phyloP scores from a whole-genome alignment of 2,329 filamentous ascomycete species.

The Hirsutella minnesotensis region DNA sequence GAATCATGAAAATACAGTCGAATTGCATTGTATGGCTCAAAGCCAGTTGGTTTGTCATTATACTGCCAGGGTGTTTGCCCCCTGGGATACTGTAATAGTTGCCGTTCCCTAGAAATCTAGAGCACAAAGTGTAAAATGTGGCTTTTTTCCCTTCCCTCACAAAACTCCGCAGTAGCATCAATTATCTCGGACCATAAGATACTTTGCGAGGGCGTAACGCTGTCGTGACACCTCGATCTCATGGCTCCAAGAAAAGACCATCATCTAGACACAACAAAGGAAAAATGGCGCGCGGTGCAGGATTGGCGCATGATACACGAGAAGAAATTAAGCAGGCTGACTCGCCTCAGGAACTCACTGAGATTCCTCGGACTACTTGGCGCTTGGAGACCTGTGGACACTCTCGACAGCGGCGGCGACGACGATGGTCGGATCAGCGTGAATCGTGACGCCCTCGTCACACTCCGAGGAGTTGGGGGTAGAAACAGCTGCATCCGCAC shows the following conservation, averaged over 20 bases:
- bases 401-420: slow-evolving; percentile 26
- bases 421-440: slow-evolving; percentile 34
- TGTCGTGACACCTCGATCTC: slow-evolving; percentile 11
- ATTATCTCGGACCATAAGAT: slow-evolving; percentile 25
- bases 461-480: slow-evolving; percentile 33
- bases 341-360: slow-evolving; percentile 3
- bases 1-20: slow-evolving; percentile 5
- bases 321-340: slow-evolving; percentile 5
- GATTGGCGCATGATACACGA: slow-evolving; percentile 1
- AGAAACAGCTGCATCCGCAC: slow-evolving; percentile 24
- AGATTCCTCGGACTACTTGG: slow-evolving; percentile 25
- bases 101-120: slow-evolving; percentile 21
- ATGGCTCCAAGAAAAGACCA: slow-evolving; percentile 9
- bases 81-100: slow-evolving; percentile 10
- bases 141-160: slow-evolving; percentile 9
- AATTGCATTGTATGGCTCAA: background rate
- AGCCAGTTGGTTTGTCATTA: slow-evolving; percentile 11
- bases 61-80: slow-evolving; percentile 8
- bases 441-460: slow-evolving; percentile 43
- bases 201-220: slow-evolving; percentile 18
- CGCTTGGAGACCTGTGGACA: slow-evolving; percentile 35
- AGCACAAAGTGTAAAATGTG: slow-evolving; percentile 27
- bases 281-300: slow-evolving; percentile 1
- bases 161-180: slow-evolving; percentile 20
- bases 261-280: slow-evolving; percentile 1